phyloP scores from a whole-genome alignment of 495 filamentous ascomycete genomes.

The Talaromyces trachyspermus region DNA sequence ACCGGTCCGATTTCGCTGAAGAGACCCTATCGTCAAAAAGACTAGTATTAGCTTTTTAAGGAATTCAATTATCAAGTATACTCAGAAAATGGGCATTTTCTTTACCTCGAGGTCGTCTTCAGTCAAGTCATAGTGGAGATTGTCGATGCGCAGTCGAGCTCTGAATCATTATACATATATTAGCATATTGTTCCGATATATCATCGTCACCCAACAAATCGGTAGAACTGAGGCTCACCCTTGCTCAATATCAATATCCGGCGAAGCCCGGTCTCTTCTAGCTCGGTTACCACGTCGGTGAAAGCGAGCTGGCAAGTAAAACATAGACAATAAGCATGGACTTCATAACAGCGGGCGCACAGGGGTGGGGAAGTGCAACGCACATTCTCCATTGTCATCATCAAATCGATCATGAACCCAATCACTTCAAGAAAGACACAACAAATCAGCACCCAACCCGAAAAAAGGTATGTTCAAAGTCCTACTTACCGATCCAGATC shows the following conservation, averaged over 20 bases:
- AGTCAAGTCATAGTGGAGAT: slow-evolving; percentile 88
- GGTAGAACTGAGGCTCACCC: no score
- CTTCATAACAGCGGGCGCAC: no score
- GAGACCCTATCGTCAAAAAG: slow-evolving; percentile 50
- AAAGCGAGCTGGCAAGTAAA: slow-evolving; percentile 28
- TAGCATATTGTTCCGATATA: no score
- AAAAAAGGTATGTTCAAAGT: slow-evolving; percentile 6
- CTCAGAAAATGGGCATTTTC: no score
- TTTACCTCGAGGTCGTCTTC: slow-evolving; percentile 77
- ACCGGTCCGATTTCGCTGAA: slow-evolving; percentile 74
- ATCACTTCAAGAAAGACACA: slow-evolving; percentile 46
- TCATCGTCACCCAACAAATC: no score
- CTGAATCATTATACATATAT: slow-evolving; percentile 32
- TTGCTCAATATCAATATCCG: slow-evolving; percentile 40
- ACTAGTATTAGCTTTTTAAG: neutral
- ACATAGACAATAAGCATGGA: slow-evolving; percentile 8
- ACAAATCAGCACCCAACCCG: slow-evolving; percentile 10
- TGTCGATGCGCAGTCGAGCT: slow-evolving; percentile 77
- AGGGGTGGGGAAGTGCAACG: no score
- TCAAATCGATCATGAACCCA: slow-evolving; percentile 90
- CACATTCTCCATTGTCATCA: slow-evolving; percentile 47
- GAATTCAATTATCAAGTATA: no score
- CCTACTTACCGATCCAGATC: slow-evolving; percentile 46
- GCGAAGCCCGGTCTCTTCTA: slow-evolving; percentile 35
- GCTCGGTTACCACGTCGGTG: slow-evolving; percentile 36